These are phyloP conservation scores for Aeschynomene evenia DNA, from an alignment of 306 rosid species.

Conservation along the genomic window DNA sequence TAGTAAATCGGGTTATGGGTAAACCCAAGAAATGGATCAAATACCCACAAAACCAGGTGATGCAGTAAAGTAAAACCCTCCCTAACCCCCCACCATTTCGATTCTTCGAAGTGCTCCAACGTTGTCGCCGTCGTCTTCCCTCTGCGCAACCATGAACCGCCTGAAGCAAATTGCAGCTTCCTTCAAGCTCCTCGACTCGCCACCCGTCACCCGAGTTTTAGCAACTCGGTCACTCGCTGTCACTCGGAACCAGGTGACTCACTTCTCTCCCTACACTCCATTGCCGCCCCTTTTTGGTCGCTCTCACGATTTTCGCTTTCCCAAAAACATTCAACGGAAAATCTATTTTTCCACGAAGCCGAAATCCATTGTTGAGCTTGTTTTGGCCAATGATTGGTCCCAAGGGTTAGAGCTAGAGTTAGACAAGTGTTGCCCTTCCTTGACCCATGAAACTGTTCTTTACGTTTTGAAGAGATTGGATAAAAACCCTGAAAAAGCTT, in stretches of 20 bases:
- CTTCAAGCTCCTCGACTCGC: constrained; percentile 44
- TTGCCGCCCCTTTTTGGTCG: constrained; percentile 27
- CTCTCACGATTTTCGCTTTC: constrained; percentile 19
- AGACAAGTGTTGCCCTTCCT: constrained; percentile 32
- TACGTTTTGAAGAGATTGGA: constrained; percentile 66
- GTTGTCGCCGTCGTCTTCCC: neutral
- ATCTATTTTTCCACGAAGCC: constrained; percentile 62
- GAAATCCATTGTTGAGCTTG: constrained; percentile 47
- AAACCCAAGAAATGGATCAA: neutral
- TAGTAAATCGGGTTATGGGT: neutral
- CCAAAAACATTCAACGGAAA: constrained; percentile 29
- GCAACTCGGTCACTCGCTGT: constrained; percentile 33
- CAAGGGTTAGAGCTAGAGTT: constrained; percentile 57
- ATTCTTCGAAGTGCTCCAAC: neutral
- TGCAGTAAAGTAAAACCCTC: constrained; percentile 39
- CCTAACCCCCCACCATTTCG: neutral
- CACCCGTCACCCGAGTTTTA: constrained; percentile 31
- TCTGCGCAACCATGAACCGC: constrained; percentile 54
- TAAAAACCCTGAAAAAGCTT: constrained; percentile 59
- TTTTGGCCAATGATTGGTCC: constrained; percentile 64
- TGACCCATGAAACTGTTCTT: constrained; percentile 64
- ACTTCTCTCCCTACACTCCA: constrained; percentile 27
- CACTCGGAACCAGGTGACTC: constrained; percentile 51
- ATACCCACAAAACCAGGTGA: neutral
- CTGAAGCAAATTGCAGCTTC: constrained; percentile 45